Evolutionary conservation across 2,329 filamentous ascomycete genomes (phyloP).

Genomic region (Ophiostoma fasciatum): DNA sequence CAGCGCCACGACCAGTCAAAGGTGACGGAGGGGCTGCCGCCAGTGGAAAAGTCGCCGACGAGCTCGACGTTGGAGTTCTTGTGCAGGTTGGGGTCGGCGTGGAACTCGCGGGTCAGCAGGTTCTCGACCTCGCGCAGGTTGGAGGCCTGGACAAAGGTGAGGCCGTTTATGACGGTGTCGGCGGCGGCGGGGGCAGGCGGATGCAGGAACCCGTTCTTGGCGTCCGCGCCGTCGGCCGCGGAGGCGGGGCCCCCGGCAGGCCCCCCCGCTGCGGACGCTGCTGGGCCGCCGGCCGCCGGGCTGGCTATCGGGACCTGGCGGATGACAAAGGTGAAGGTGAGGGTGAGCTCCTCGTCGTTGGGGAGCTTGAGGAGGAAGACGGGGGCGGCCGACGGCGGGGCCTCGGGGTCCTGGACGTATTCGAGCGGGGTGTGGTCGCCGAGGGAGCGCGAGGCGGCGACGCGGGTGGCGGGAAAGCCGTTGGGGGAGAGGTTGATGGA

Average conservation of each 20-base stretch:
- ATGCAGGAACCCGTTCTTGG: no score
- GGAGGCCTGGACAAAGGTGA: slow-evolving; percentile 86
- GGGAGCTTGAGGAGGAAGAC: slow-evolving; percentile 73
- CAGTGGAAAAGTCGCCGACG: slow-evolving; percentile 81
- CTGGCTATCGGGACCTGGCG: slow-evolving; percentile 31
- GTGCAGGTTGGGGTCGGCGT: slow-evolving; percentile 92
- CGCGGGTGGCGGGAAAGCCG: slow-evolving; percentile 68
- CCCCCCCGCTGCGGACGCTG: slow-evolving; percentile 1
- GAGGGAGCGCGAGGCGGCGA: slow-evolving; percentile 54
- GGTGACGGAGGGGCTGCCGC: slow-evolving; percentile 66
- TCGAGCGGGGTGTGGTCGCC: slow-evolving; percentile 69
- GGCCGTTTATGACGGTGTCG: slow-evolving; percentile 70
- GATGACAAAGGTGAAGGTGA: slow-evolving; percentile 84
- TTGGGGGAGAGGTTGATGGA: slow-evolving; percentile 72
- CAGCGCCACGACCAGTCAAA: slow-evolving; percentile 98
- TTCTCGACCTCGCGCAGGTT: slow-evolving; percentile 82
- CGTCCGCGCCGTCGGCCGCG: no score
- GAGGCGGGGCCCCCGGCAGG: slow-evolving; percentile 6
- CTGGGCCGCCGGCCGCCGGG: no score
- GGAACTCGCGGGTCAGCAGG: slow-evolving; percentile 85
- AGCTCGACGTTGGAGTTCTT: slow-evolving; percentile 93
- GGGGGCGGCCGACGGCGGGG: slow-evolving; percentile 35
- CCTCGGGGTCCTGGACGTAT: slow-evolving; percentile 86
- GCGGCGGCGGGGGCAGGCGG: slow-evolving; percentile 27
- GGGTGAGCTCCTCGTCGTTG: slow-evolving; percentile 84